Evolutionary conservation across 305 asterid species (phyloP), one percentile per base, ranked within the genome.

Genomic region (Solanum chacoense): DNA sequence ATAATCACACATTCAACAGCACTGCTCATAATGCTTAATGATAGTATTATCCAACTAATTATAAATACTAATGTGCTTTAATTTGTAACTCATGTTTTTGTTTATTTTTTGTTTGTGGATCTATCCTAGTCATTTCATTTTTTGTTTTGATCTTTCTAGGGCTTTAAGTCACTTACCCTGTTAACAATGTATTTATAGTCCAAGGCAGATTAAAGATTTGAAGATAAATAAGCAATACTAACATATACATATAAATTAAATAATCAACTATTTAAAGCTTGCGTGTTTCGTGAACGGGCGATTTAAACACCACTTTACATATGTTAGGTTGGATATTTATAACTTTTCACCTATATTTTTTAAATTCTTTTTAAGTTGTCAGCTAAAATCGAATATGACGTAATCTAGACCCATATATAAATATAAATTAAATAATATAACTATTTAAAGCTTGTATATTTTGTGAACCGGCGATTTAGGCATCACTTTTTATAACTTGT

Each of bases 11-110:
- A 80, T 35, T 87, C 87, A 93, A 69, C 34, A 55, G 42, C 88
- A 81, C 87, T 90, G 87, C 10, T 84, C 90, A 89, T 92, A 88
- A 89, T 93, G 93, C 89, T 91, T 79, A 84, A 81, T 86, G 84
- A 87, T 89, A 63, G 79, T 85, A 89, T 77, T 87, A 90, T 88
- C 89, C 88, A 85, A 63, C 79, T 77, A 85, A 89, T 76, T 40
- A 55, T 55, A 55, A 78, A 26, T 65, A 37, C 37, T 85, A 3
- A 5, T 69, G 29, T 85, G 55, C 59, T 55, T 45, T 45, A 74
- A 74, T 16, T 18, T 89, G 91, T 88, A 80, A 81, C 84, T 89
- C 89, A 87, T 84, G 50, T 87, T 88, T 89, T 89, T 88, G 86
- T 75, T 86, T 83, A 38, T 76, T 85, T 34, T 85, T 55, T 55